Evolutionary conservation across 2,329 filamentous ascomycete genomes (phyloP).

Genomic region (Pyricularia grisea): DNA sequence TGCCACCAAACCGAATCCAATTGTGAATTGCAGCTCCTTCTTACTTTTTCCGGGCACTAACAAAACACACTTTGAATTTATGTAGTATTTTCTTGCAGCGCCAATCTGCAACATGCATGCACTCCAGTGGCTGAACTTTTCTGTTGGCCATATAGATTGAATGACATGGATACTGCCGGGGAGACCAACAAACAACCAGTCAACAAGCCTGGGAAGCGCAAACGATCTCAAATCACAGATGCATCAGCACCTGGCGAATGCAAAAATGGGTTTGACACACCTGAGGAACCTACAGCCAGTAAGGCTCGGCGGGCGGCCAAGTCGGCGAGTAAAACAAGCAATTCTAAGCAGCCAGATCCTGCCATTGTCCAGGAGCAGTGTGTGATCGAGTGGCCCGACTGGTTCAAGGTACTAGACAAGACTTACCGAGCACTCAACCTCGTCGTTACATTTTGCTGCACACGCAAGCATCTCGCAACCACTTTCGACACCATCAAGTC

Average conservation of each 20-base stretch:
- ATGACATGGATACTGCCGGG: neutral
- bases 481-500: constrained; percentile 83
- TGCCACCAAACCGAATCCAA: neutral
- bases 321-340: constrained; percentile 2
- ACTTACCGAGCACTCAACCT: constrained; percentile 81
- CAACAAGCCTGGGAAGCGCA: neutral
- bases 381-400: constrained; percentile 57
- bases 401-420: constrained; percentile 63
- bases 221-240: neutral
- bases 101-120: neutral
- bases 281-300: neutral
- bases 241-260: neutral
- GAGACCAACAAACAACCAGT: neutral
- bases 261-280: neutral
- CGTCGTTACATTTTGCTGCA: constrained; percentile 91
- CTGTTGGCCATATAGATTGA: neutral
- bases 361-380: constrained; percentile 16
- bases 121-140: neutral
- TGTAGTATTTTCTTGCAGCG: neutral
- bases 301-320: neutral
- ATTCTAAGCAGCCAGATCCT: constrained; percentile 7
- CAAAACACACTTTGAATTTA: neutral
- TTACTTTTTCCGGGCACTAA: neutral
- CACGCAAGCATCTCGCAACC: constrained; percentile 83
- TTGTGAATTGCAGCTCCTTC: neutral